Base-by-base conservation (phyloP, 1,284 basidiomycete species). In the Trichosporon ovoides region DNA sequence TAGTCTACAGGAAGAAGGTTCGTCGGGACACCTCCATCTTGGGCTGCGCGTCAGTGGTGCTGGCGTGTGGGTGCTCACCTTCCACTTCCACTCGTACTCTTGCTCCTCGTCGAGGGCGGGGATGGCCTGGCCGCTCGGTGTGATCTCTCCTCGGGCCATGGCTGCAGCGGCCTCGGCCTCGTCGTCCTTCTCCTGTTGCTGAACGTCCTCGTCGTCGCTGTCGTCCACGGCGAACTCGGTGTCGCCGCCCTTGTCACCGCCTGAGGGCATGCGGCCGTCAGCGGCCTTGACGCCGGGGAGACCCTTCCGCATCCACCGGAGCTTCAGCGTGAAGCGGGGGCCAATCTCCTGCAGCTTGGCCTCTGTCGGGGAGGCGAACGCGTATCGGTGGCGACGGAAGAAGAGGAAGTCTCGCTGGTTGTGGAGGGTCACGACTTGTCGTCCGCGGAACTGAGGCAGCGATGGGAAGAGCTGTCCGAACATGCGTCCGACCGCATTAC, bases 361-460 rank as follows among this genome's bases (percentile, higher is more conserved):
- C 71, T 91, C 94, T 65, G 93, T 91, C 6, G 87, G 81, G 0
- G 89, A 90, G 50, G 91, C 85, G 76, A 97, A 98, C 40, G 91
- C 90, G 75, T 97, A 97, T 67, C 90, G 83, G 79, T 98, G 94
- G 64, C 96, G 81, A 59, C 96, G 81, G 82, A 98, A 97, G 80
- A 99, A 99, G 59, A 98, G 79, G 76, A 98, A 99, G 79, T 99
- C 96, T 56, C 96, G 85, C 75, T 98, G 94, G 71, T 98, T 98
- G 77, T 98, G 96, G 28, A 98, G 81, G 1, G 95, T 97, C 3
- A 98, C 93, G 14, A 98, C 94, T 77, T 99, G 96, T 40, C 96
- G 83, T 18, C 96, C 96, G 75, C 95, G 89, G 70, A 98, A 93
- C 76, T 96, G 89, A 0, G 95, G 94, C 64, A 97, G 82, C 14